Conservation (phyloP, 306 rosid species). For the Potentilla sterilis region DNA sequence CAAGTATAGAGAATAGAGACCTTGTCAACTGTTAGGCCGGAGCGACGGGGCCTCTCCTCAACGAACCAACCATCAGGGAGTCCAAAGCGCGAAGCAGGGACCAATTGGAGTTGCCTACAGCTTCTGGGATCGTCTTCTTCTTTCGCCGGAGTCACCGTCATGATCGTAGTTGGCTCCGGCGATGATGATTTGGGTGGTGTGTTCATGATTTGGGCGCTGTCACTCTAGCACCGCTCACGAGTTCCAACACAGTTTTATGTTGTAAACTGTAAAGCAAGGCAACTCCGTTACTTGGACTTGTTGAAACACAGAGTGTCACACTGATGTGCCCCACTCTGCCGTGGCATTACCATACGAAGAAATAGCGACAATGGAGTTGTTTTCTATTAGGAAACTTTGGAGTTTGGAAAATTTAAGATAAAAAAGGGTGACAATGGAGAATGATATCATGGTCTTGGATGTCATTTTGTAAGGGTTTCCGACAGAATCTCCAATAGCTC, state of each 20-base stretch:
- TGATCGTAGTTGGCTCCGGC: slow-evolving; percentile 21
- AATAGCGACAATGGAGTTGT: neutral
- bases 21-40: slow-evolving; percentile 31
- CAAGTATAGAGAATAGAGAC: slow-evolving; percentile 15
- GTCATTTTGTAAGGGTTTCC: neutral
- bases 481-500: no score
- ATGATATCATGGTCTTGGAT: neutral
- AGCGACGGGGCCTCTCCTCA: slow-evolving; percentile 37
- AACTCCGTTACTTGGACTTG: neutral
- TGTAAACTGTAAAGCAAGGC: neutral
- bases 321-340: neutral
- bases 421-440: neutral
- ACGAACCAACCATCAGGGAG: slow-evolving; percentile 56
- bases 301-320: neutral
- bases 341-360: neutral
- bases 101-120: slow-evolving; percentile 24
- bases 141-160: neutral
- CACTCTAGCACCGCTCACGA: slow-evolving; percentile 4
- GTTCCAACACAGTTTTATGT: neutral
- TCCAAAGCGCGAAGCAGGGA: slow-evolving; percentile 20
- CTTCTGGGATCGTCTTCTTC: neutral
- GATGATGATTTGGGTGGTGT: slow-evolving; percentile 15
- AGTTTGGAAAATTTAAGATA: neutral
- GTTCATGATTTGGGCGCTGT: neutral
- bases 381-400: neutral